These are phyloP conservation scores for Musa troglodytarum DNA, from an alignment of 176 grass and related monocot genomes.

Conservation along the genomic window DNA sequence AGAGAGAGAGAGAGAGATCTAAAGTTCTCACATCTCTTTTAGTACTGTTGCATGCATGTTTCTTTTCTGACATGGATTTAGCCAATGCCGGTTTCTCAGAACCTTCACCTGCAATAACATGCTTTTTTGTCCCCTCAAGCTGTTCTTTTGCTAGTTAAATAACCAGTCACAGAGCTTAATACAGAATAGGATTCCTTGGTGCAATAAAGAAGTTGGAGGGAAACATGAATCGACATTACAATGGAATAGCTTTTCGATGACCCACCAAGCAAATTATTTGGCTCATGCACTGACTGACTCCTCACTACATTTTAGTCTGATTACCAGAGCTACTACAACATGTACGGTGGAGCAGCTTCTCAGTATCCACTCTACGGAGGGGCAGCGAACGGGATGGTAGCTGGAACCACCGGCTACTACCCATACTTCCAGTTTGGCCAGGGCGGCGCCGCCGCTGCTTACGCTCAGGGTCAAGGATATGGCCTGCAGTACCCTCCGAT, in stretches of 20 bases:
- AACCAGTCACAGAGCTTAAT: no score
- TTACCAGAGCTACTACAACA: constrained; percentile 22
- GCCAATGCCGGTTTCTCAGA: neutral
- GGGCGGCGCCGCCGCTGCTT: neutral
- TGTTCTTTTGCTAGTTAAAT: no score
- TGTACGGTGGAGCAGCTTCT: constrained; percentile 7
- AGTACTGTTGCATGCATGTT: neutral
- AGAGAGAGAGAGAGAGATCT: neutral
- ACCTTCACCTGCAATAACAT: neutral
- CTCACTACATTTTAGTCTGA: neutral
- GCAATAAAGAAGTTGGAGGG: neutral
- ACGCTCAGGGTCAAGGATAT: constrained; percentile 9
- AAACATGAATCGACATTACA: neutral
- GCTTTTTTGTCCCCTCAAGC: no score
- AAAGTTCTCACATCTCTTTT: neutral
- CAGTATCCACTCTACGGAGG: constrained; percentile 24
- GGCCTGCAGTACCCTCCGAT: constrained; percentile 18
- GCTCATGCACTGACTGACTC: neutral
- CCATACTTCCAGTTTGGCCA: constrained; percentile 19
- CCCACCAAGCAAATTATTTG: no score
- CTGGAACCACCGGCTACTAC: constrained; percentile 7
- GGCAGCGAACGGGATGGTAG: constrained; percentile 3
- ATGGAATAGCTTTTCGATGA: no score
- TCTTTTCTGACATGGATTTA: neutral
- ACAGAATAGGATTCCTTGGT: neutral